Base-by-base conservation (phyloP, 2,329 filamentous ascomycete species). In the Penicillium sp. region DNA sequence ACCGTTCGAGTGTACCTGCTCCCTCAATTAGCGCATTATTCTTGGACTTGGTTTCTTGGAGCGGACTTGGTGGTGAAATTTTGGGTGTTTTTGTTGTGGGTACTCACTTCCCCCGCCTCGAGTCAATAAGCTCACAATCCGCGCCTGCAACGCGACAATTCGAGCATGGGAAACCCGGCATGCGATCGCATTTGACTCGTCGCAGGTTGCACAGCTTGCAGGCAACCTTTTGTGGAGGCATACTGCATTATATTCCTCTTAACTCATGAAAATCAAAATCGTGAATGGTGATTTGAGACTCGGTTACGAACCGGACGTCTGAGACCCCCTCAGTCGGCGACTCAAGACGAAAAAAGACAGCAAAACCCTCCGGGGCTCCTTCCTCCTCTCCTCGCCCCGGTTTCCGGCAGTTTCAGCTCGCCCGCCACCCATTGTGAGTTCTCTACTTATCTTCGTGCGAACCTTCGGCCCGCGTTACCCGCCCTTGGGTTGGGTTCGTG, bases 181-280 rank as follows among this genome's bases (percentile, higher is more conserved):
- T 53, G 31, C 50, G 50, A 21, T 53, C 50, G 23, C 50, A 53
- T 35, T 53, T 53, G 50, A 53, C 50, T 7, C 50, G 50, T 7
- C 50, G 50, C 29, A 53, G 30, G 23, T 53, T 53, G 31, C 50
- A 53, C 38, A 53, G n/a, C 30, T 53, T 53, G 21, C 50, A 53
- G n/a, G 50, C 50, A 3, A 53, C 50, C 30, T 53, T 53, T 41
- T 35, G 50, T 9, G 23, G 13, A 23, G 50, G 50, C 50, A 53
- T 53, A 1, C 15, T 53, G 29, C 7, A 26, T 9, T 26, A 26
- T 26, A 26, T 41, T 41, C 15, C 35, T 41, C 11, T 41, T 13
- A 13, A 41, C 35, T 15, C 35, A 15, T 41, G 35, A 9, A 15
- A 21, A 41, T 41, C 15, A 15, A 15, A 41, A 41, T 41, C 5